phyloP scores from a whole-genome alignment of 768 basidiomycete genomes.

The Pleurotus citrinopileatus region DNA sequence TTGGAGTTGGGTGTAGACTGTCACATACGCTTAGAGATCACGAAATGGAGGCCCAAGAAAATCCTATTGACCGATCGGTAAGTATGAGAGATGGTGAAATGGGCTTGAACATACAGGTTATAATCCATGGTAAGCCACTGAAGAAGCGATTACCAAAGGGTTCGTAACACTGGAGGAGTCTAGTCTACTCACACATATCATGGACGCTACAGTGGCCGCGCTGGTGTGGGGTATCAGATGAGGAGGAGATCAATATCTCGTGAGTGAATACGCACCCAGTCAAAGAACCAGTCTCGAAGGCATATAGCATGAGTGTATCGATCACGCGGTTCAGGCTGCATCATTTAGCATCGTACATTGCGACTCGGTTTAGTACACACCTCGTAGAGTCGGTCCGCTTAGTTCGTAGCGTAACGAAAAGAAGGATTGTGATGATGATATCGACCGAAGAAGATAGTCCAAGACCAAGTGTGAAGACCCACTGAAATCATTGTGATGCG shows the following conservation, averaged over 20 bases:
- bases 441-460: conserved; percentile 39
- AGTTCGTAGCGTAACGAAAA: conserved; percentile 31
- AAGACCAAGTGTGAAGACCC: conserved; percentile 42
- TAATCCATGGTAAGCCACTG: background rate
- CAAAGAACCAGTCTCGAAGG: conserved; percentile 38
- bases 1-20: background rate
- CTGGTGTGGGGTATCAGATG: conserved; percentile 16
- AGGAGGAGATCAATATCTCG: background rate
- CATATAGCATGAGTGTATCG: conserved; percentile 32
- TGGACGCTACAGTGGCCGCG: conserved; percentile 33
- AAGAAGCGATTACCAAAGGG: conserved; percentile 2
- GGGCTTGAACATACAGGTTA: conserved; percentile 1
- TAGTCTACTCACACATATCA: conserved; percentile 31
- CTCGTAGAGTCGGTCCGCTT: conserved; percentile 27
- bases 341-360: background rate
- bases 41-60: conserved; percentile 40
- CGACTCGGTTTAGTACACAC: conserved; percentile 17
- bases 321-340: conserved; percentile 34
- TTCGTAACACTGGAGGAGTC: background rate
- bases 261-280: conserved; percentile 29
- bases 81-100: conserved; percentile 22
- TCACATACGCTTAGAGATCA: conserved; percentile 36
- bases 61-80: conserved; percentile 30
- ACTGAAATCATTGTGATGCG: conserved; percentile 30
- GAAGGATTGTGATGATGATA: conserved; percentile 31